Base-by-base conservation (phyloP, 2,329 filamentous ascomycete genomes). In the Xylaria sp. region DNA sequence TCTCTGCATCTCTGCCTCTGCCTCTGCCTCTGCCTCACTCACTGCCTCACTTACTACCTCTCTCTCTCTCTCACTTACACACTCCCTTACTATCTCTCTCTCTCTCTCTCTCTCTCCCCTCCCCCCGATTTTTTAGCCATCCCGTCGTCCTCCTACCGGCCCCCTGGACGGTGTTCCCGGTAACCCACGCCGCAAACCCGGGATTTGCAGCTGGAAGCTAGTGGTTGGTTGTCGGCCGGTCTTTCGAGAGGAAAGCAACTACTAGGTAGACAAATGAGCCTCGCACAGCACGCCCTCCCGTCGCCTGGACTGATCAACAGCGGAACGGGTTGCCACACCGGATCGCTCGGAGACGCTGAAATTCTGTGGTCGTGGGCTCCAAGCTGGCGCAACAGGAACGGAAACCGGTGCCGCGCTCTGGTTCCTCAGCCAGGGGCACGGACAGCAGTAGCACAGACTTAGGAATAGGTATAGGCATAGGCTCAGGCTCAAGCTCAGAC, bases 401-500 rank as follows among this genome's bases (percentile, higher is more conserved):
- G 60, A 42, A 63, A 37, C 48, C 61, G 61, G 64, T 27, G 60
- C 65, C 64, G 55, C 51, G 37, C 61, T 69, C 69, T 60, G 61
- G 64, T 55, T 60, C 67, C 63, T 32, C 66, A 55, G 59, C 61
- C 64, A 63, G 63, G 47, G 42, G 21, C 35, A 63, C 63, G 48
- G 63, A 61, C 66, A 40, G 35, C 40, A 54, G 35, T 25, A 62
- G 42, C 51, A 59, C 63, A 27, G 68, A 50, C 42, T 40, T 59
- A 21, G 57, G 25, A 6, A 53, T 51, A 50, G 44, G 35, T 25
- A n/a, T 40, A 63, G 66, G 29, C 27, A 1, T 13, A 44, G 37
- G 55, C 25, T n/a, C 47, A 58, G 50, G 47, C 25, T 25, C 25
- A 60, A 50, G 55, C 62, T 87, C 87, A 9, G 53, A 44, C 50